Base-by-base conservation (phyloP, 768 basidiomycete species). In the Cystofilobasidium bisporidii region DNA sequence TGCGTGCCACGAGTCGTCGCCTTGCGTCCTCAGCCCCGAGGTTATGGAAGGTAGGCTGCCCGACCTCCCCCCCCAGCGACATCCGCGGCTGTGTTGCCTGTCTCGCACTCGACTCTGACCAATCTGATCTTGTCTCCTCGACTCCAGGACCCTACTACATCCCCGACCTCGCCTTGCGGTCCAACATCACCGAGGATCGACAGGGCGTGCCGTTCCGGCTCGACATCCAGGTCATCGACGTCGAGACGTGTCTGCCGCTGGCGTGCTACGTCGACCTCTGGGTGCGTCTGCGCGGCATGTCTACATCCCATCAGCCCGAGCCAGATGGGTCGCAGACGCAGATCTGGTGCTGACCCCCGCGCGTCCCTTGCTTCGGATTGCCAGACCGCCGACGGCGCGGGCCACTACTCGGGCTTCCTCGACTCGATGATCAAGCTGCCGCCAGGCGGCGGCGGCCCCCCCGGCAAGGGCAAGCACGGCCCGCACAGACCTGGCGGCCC, bases 221-320 rank as follows among this genome's bases (percentile, higher is more conserved):
- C 24, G 50, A 24, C n/a, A 53, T 53, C 50, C 50, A 53, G 28
- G 50, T 53, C 50, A 24, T 53, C 50, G 50, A 53, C 50, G 50
- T 53, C 50, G 50, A 53, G 50, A 53, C 50, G 24, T 53, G 50
- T 17, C 24, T 26, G n/a, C 50, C 50, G 50, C 50, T 53, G 18
- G 50, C 50, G n/a, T 53, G 50, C 50, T 53, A 24, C 50, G 50
- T 53, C 22, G 50, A 53, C 50, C 50, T 53, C 3, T 53, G 50
- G 43, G 36, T 36, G 36, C 36, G 36, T 36, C 6, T 12, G 36
- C 5, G 6, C 12, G 6, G 6, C 36, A 36, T 5, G 6, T 36
- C 36, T 36, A n/a, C 36, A 6, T 12, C 5, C 36, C 36, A 36
- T 36, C 12, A 36, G 5, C 36, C 5, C 12, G 36, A 36, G 5